Evolutionary conservation across 2,329 filamentous ascomycete genomes (phyloP).

Genomic region (Verticillium klebahnii): DNA sequence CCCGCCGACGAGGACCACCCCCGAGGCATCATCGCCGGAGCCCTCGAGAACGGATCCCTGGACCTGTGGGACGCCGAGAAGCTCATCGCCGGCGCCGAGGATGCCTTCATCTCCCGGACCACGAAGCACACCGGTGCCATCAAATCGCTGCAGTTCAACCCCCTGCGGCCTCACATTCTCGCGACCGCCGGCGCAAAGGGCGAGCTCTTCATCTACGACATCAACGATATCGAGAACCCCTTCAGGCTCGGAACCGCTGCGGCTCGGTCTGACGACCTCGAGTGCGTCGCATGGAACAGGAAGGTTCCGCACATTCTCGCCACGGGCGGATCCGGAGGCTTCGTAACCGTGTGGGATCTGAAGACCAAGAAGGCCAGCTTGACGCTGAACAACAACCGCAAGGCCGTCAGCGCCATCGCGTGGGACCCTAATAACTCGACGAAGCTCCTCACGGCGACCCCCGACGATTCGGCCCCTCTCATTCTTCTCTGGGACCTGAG

Average conservation of each 20-base stretch:
- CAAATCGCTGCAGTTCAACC: conserved; percentile 96
- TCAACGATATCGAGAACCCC: conserved; percentile 83
- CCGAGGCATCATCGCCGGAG: conserved; percentile 88
- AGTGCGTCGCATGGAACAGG: conserved; percentile 97
- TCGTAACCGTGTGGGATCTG: conserved; percentile 97
- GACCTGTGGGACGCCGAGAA: conserved; percentile 88
- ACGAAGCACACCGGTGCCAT: conserved; percentile 89
- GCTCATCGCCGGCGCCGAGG: conserved; percentile 52
- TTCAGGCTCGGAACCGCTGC: conserved; percentile 85
- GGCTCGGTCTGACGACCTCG: conserved; percentile 89
- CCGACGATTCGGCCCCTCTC: conserved; percentile 81
- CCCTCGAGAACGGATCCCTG: conserved; percentile 88
- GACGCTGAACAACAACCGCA: conserved; percentile 92
- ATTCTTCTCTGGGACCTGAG: conserved; percentile 93
- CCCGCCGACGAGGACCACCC: conserved; percentile 73
- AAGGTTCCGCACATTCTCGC: conserved; percentile 96
- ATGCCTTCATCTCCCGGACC: conserved; percentile 81
- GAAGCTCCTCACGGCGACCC: conserved; percentile 87
- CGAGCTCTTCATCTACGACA: conserved; percentile 92
- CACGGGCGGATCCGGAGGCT: conserved; percentile 86
- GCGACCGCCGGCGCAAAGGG: conserved; percentile 92
- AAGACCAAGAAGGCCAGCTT: conserved; percentile 97
- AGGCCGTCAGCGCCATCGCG: conserved; percentile 89
- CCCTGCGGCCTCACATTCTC: conserved; percentile 81
- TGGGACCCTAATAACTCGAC: conserved; percentile 97